A percentile compares a stretch with the other conserved stretches of the same genome.
These are phyloP conservation scores for Nannochloropsis salina DNA, from an alignment of 108 stramenopile genomes.

Conservation along the genomic window DNA sequence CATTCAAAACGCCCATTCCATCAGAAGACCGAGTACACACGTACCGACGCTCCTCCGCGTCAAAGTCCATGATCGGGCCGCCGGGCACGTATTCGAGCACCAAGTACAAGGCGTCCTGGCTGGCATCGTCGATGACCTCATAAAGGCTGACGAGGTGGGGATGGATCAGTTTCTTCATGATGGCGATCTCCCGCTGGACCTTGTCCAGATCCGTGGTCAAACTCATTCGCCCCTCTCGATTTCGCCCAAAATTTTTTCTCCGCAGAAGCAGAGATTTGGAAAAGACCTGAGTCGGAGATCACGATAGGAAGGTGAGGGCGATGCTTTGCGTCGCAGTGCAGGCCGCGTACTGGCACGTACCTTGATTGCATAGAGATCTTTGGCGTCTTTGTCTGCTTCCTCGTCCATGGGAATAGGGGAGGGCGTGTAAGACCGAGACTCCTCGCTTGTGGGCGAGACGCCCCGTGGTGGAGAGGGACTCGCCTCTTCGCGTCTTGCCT, in stretches of 20 bases:
- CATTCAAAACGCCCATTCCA: constrained; percentile 30
- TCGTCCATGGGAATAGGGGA: too few relatives aligned
- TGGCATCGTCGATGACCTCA: constrained; percentile 47
- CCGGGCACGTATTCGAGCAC: constrained; percentile 41
- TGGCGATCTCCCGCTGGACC: constrained; percentile 44
- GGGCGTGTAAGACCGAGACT: too few relatives aligned
- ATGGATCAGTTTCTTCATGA: constrained; percentile 47
- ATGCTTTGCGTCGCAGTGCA: too few relatives aligned
- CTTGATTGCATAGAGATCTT: neutral
- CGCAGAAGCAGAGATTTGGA: constrained; percentile 13
- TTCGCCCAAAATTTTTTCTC: neutral
- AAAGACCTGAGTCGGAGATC: neutral
- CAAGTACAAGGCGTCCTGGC: constrained; percentile 26
- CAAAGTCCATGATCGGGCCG: constrained; percentile 37
- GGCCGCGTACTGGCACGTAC: neutral
- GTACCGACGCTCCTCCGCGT: constrained; percentile 32
- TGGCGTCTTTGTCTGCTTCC: neutral
- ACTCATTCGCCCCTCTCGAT: neutral
- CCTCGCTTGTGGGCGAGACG: too few relatives aligned
- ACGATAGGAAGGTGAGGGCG: too few relatives aligned
- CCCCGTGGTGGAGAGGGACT: too few relatives aligned
- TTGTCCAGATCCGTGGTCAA: neutral
- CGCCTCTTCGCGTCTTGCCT: neutral
- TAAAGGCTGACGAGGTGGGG: constrained; percentile 36
- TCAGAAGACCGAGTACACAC: neutral